Conservation (phyloP, 805 yeast genomes). For the Lipomyces anomalus region DNA sequence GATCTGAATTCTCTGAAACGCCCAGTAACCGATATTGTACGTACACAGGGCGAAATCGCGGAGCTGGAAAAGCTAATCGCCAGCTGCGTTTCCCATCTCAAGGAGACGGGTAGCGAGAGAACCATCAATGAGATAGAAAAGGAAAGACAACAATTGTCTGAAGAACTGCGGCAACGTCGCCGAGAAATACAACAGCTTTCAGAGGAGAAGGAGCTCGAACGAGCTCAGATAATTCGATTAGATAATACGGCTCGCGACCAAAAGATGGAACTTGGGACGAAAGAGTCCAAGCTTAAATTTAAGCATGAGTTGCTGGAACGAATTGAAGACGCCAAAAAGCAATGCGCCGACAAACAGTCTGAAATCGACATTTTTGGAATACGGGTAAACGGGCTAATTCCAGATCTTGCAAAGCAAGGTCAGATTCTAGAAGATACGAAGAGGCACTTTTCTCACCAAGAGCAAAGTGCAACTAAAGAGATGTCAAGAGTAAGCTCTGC, state of each 20-base stretch:
- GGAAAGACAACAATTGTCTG: constrained; percentile 33
- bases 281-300: constrained; percentile 49
- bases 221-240: constrained; percentile 41
- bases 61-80: constrained; percentile 25
- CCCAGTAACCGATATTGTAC: constrained; percentile 29
- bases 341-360: constrained; percentile 30
- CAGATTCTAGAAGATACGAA: constrained; percentile 7
- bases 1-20: constrained; percentile 31
- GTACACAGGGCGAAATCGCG: constrained; percentile 29
- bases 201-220: constrained; percentile 43
- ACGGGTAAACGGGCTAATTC: constrained; percentile 7
- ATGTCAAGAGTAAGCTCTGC: constrained; percentile 7
- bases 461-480: constrained; percentile 3
- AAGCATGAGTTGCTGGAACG: constrained; percentile 31
- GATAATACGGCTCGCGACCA: constrained; percentile 52
- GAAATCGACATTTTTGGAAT: constrained; percentile 36
- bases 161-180: constrained; percentile 41
- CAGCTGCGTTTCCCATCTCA: constrained; percentile 29
- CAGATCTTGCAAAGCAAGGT: constrained; percentile 3
- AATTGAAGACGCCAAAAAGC: constrained; percentile 26
- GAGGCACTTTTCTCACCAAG: constrained; percentile 19
- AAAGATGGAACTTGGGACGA: constrained; percentile 45
- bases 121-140: constrained; percentile 22
- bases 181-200: constrained; percentile 30
- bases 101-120: constrained; percentile 17